Evolutionary conservation across 345 rosid species (phyloP), one percentile per base, ranked within the genome.

Genomic region (Rhodomyrtus tomentosa): DNA sequence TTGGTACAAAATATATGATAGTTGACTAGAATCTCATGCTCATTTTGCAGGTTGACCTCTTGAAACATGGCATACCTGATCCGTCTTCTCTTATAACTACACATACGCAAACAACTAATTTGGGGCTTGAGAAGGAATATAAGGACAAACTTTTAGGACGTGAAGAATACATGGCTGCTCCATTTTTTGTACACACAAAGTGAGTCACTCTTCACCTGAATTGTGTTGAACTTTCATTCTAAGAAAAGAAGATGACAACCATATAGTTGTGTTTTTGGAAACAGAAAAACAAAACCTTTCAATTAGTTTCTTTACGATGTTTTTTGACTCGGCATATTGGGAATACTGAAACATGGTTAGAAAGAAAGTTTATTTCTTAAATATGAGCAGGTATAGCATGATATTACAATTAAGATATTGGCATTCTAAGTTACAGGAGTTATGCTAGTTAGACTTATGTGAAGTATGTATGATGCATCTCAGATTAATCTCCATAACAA

Each of bases 1-100:
- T n/a, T 15, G 82, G 21, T 9, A 32, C 45, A 36, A 36, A 36
- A 68, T 68, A 32, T 36, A 36, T 36, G 22, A 53, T 53, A 36
- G 79, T 68, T 68, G 45, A 68, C 38, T 68, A 68, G 24, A 4
- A 68, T 36, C 13, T n/a, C 5, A 13, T 36, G 38, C 10, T 21
- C 24, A 36, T 68, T 68, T 68, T 36, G 83, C 93, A 95, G 98
- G 97, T 95, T 83, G 98, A 93, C 91, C 88, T 94, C 90, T 85
- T 95, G 90, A 95, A 95, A 85, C 96, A 94, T 88, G 92, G 94
- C 82, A 93, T 95, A 85, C 94, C 97, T 53, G 98, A 95, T 90
- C 98, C 96, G 48, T 95, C 96, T 90, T 91, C 88, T 36, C 83
- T 91, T 45, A 82, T 88, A 48, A 79, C 89, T 54, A 80, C 89